Evolutionary conservation across 352 stramenopile genomes (phyloP).

Genomic region (Phytopythium boreale): DNA sequence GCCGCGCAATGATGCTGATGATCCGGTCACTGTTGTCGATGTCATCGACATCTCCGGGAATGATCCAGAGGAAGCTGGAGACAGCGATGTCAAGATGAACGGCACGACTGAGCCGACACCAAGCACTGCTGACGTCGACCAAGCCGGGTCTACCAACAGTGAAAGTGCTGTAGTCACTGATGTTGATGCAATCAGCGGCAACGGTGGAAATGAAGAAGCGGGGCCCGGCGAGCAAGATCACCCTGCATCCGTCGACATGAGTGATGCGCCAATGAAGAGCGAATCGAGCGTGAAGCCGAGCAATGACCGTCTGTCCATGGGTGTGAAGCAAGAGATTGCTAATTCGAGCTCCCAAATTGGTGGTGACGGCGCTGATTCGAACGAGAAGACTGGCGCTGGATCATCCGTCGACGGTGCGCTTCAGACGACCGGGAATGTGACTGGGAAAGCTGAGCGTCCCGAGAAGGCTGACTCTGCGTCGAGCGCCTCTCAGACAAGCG

Average conservation of each 20-base stretch:
- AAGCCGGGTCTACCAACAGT: not conserved
- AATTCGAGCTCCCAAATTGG: not conserved
- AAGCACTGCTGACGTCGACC: not conserved
- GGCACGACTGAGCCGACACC: not conserved
- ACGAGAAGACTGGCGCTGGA: not conserved
- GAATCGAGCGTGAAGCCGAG: not conserved
- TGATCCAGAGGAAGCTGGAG: not conserved
- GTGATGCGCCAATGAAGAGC: not conserved
- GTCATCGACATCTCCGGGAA: constrained; percentile 1
- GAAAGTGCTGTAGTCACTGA: not conserved
- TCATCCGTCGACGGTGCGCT: not conserved
- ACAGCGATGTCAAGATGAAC: not conserved
- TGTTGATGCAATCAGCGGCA: not conserved
- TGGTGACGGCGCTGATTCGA: not conserved
- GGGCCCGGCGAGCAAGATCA: not conserved
- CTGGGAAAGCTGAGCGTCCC: not conserved
- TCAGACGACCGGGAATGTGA: not conserved
- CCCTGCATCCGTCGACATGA: not conserved
- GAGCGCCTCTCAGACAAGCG: not conserved
- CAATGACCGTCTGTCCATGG: not conserved
- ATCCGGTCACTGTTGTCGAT: not conserved
- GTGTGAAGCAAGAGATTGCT: not conserved
- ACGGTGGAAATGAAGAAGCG: not conserved
- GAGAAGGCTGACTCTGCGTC: not conserved
- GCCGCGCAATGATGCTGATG: not conserved